A percentile compares a stretch with the other conserved stretches of the same genome.
Conservation (phyloP, 1,284 basidiomycete species). For the Leccinum cinnamomeum region DNA sequence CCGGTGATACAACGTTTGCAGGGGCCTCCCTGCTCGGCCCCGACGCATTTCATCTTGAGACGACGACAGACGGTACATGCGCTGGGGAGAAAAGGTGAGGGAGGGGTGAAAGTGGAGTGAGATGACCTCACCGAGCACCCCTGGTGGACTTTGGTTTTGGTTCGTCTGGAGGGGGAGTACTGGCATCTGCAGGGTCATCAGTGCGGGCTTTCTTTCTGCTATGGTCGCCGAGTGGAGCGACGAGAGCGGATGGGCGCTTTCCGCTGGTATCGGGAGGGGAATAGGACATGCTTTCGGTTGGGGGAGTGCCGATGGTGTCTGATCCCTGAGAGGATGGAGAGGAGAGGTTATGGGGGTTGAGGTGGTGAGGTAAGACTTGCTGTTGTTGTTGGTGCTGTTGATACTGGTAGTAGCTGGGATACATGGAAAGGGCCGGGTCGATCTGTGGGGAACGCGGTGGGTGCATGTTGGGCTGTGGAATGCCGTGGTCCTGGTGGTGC, state of each 20-base stretch:
- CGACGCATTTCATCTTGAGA: slow-evolving; percentile 98
- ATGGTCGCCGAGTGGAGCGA: slow-evolving; percentile 40
- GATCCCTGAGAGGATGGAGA: slow-evolving; percentile 76
- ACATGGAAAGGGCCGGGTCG: slow-evolving; percentile 65
- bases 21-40: slow-evolving; percentile 88
- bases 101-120: neutral
- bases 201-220: slow-evolving; percentile 59
- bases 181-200: slow-evolving; percentile 48
- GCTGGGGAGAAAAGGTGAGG: slow-evolving; percentile 40
- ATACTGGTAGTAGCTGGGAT: slow-evolving; percentile 56
- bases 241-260: slow-evolving; percentile 61
- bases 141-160: slow-evolving; percentile 82
- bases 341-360: slow-evolving; percentile 48
- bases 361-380: slow-evolving; percentile 45
- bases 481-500: slow-evolving; percentile 39
- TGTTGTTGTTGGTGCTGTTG: slow-evolving; percentile 42
- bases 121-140: slow-evolving; percentile 69
- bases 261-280: slow-evolving; percentile 54
- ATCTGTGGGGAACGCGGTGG: slow-evolving; percentile 59
- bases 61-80: slow-evolving; percentile 94
- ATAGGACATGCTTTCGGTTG: slow-evolving; percentile 57
- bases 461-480: slow-evolving; percentile 47
- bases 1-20: slow-evolving; percentile 84
- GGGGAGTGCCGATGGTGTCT: slow-evolving; percentile 70
- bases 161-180: slow-evolving; percentile 59